Percentiles rank a stretch among this genome's conserved stretches.
Evolutionary conservation across 352 stramenopile species (phyloP).

Genomic region (Phytophthora nicotianae): DNA sequence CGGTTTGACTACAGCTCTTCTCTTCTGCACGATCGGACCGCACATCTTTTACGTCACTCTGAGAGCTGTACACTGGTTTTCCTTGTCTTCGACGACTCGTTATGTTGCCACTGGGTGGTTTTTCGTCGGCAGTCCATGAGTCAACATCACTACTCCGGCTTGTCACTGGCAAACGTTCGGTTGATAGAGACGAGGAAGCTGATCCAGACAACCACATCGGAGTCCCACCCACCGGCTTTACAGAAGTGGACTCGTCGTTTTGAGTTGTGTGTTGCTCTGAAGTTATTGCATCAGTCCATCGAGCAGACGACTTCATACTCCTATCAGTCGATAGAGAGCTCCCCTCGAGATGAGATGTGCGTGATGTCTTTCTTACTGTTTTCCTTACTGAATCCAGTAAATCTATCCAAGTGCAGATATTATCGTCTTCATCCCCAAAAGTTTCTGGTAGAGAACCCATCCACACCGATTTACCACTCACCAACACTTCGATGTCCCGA

Average conservation of each 20-base stretch:
- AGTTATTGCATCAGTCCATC: slow-evolving; percentile 7
- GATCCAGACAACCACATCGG: slow-evolving; percentile 27
- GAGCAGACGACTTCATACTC: slow-evolving; percentile 2
- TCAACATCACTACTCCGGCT: slow-evolving; percentile 16
- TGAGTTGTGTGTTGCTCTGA: slow-evolving; percentile 4
- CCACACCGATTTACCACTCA: slow-evolving; percentile 70
- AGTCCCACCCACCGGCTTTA: slow-evolving; percentile 15
- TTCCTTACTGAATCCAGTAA: slow-evolving; percentile 46
- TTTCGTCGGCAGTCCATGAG: slow-evolving; percentile 24
- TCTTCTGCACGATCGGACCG: slow-evolving; percentile 8
- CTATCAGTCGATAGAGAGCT: slow-evolving; percentile 2
- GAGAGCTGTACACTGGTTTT: slow-evolving; percentile 6
- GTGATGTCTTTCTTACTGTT: slow-evolving; percentile 43
- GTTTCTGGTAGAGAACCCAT: slow-evolving; percentile 76
- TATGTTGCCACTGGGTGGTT: slow-evolving; percentile 10
- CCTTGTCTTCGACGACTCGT: slow-evolving; percentile 29
- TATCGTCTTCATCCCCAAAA: slow-evolving; percentile 71
- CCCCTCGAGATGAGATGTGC: slow-evolving; percentile 26
- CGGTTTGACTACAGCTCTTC: slow-evolving; percentile 8
- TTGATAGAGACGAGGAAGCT: slow-evolving; percentile 3
- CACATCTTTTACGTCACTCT: slow-evolving; percentile 5
- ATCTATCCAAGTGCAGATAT: slow-evolving; percentile 71
- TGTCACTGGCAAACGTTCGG: slow-evolving; percentile 9
- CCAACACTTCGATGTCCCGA: slow-evolving; percentile 70
- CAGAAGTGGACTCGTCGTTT: not conserved